A percentile compares a stretch with the other conserved stretches of the same genome.
Evolutionary conservation across 805 yeast genomes (phyloP).

Genomic region (Monosporozyma solicola): DNA sequence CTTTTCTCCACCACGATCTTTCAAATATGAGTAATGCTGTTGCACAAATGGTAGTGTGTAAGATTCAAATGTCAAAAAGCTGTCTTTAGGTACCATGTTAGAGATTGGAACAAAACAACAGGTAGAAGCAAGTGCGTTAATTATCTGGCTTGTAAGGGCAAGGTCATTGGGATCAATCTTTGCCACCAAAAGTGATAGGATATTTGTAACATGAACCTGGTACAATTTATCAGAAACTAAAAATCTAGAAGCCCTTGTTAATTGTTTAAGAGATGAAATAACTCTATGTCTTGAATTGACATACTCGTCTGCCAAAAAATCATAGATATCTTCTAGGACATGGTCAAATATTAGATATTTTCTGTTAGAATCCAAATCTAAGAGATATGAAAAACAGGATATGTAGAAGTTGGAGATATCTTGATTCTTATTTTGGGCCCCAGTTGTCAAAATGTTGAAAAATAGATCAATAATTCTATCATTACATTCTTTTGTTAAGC

Average conservation of each 20-base stretch:
- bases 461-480: slow-evolving; percentile 35
- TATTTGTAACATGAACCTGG: slow-evolving; percentile 69
- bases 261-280: slow-evolving; percentile 57
- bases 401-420: slow-evolving; percentile 49
- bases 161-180: slow-evolving; percentile 89
- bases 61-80: slow-evolving; percentile 35
- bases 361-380: slow-evolving; percentile 47
- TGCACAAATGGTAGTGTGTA: slow-evolving; percentile 48
- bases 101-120: slow-evolving; percentile 61
- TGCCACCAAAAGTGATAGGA: slow-evolving; percentile 59
- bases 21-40: slow-evolving; percentile 50
- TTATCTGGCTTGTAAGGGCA: slow-evolving; percentile 56
- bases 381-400: slow-evolving; percentile 49
- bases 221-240: slow-evolving; percentile 55
- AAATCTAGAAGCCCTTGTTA: slow-evolving; percentile 58
- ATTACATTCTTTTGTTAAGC: slow-evolving; percentile 30
- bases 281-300: slow-evolving; percentile 76
- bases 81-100: slow-evolving; percentile 62
- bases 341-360: slow-evolving; percentile 38
- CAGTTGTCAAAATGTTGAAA: slow-evolving; percentile 46
- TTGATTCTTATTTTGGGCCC: slow-evolving; percentile 66
- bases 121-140: slow-evolving; percentile 72
- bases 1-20: slow-evolving; percentile 33
- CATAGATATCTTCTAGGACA: slow-evolving; percentile 65
- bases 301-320: slow-evolving; percentile 52